A percentile compares a stretch with the other conserved stretches of the same genome.
These are phyloP conservation scores for Verticillium nubilum DNA, from an alignment of 2,329 filamentous ascomycete species.

Conservation along the genomic window DNA sequence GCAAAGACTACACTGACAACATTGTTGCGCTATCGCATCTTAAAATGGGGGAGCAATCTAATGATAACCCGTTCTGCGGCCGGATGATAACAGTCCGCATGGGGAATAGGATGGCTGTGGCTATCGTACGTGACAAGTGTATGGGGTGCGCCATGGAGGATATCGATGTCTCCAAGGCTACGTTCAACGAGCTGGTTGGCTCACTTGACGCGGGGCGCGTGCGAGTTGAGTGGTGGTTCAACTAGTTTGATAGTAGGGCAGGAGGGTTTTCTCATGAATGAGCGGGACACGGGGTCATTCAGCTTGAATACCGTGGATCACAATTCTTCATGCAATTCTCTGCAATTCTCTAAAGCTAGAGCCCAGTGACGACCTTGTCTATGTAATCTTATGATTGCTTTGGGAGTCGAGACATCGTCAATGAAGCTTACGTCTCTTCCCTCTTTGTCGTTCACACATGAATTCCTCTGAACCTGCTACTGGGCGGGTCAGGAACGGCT, in stretches of 20 bases:
- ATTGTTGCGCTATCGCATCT: conserved; percentile 7
- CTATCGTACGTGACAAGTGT: conserved; percentile 7
- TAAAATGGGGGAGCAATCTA: conserved; percentile 7
- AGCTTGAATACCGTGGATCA: too few species aligned
- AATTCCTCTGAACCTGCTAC: not conserved
- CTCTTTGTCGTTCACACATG: not conserved
- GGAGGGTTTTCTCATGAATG: too few species aligned
- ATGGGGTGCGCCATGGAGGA: conserved; percentile 4
- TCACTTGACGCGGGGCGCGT: conserved; percentile 3
- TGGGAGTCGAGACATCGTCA: too few species aligned
- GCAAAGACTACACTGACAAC: not conserved
- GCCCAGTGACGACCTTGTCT: too few species aligned
- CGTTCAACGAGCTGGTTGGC: conserved; percentile 4
- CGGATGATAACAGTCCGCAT: not conserved
- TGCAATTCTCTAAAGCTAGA: too few species aligned
- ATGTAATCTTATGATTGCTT: too few species aligned
- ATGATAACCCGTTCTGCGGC: conserved; percentile 6
- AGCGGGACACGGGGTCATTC: too few species aligned
- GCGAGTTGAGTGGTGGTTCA: not conserved
- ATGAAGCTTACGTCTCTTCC: not conserved
- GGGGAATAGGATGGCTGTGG: not conserved
- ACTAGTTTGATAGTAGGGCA: not conserved
- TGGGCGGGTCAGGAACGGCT: not conserved
- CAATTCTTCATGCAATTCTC: not conserved
- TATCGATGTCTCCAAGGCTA: conserved; percentile 5